These are phyloP conservation scores for Zymoseptoria tritici DNA, from an alignment of 2,329 filamentous ascomycete species.

Conservation along the genomic window DNA sequence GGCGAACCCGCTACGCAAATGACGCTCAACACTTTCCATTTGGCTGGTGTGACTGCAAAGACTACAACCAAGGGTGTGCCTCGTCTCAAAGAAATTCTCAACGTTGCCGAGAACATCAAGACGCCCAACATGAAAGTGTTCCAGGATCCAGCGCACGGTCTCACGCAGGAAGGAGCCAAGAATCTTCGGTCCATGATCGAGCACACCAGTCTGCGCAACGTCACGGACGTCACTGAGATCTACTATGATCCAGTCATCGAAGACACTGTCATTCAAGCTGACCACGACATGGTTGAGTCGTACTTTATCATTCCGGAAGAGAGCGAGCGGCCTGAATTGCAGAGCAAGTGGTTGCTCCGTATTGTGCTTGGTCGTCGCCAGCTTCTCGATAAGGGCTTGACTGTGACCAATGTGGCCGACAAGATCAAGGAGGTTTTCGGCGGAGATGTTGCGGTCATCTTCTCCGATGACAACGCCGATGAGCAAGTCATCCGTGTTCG, in stretches of 20 bases:
- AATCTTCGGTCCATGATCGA: constrained; percentile 81
- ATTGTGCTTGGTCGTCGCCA: constrained; percentile 89
- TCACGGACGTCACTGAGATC: constrained; percentile 87
- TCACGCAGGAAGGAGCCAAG: constrained; percentile 74
- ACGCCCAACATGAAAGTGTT: constrained; percentile 96
- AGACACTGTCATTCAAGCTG: constrained; percentile 75
- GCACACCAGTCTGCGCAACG: constrained; percentile 85
- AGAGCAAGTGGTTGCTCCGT: constrained; percentile 93
- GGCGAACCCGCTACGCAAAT: constrained; percentile 98
- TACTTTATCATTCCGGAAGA: constrained; percentile 94
- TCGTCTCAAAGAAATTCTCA: constrained; percentile 98
- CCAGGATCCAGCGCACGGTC: constrained; percentile 54
- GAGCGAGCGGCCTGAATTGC: constrained; percentile 51
- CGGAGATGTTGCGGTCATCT: constrained; percentile 81
- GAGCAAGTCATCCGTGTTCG: constrained; percentile 91
- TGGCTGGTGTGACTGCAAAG: constrained; percentile 98
- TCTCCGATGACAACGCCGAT: constrained; percentile 96
- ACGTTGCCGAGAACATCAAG: constrained; percentile 96
- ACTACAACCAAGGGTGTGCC: constrained; percentile 99
- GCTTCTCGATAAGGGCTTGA: constrained; percentile 87
- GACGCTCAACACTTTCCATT: constrained; percentile 99
- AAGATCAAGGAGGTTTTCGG: constrained; percentile 86
- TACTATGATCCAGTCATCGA: constrained; percentile 94
- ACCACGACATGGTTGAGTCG: constrained; percentile 90
- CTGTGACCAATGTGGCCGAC: constrained; percentile 81